Evolutionary conservation across 2,329 filamentous ascomycete species (phyloP).

Genomic region (Fusarium anguioides): DNA sequence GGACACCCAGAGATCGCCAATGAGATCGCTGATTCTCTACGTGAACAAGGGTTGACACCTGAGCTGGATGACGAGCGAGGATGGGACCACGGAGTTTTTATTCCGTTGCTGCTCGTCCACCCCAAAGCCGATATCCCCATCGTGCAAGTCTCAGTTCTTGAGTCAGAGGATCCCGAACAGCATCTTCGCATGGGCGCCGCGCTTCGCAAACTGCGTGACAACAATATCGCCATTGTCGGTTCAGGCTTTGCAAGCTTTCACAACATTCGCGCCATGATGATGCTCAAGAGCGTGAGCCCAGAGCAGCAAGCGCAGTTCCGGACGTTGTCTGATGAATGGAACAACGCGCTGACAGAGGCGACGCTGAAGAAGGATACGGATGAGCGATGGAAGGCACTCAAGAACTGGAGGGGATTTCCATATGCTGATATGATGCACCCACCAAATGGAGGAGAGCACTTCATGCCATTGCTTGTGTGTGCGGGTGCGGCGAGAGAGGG

Average conservation of each 20-base stretch:
- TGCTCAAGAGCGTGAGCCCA: conserved; percentile 43
- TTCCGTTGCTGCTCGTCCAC: conserved; percentile 66
- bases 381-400: conserved; percentile 55
- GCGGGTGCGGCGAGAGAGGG: conserved; percentile 61
- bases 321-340: conserved; percentile 56
- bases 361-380: conserved; percentile 48
- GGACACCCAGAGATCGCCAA: conserved; percentile 65
- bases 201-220: conserved; percentile 59
- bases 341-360: conserved; percentile 56
- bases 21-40: conserved; percentile 59
- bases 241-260: conserved; percentile 70
- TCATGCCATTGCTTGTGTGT: conserved; percentile 68
- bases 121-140: conserved; percentile 64
- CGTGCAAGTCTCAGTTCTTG: conserved; percentile 67
- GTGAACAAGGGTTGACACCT: conserved; percentile 57
- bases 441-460: conserved; percentile 65
- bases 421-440: conserved; percentile 66
- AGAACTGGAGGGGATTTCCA: conserved; percentile 60
- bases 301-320: conserved; percentile 42
- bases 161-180: conserved; percentile 59
- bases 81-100: conserved; percentile 72
- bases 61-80: conserved; percentile 54
- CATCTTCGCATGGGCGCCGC: conserved; percentile 66
- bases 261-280: conserved; percentile 62
- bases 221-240: conserved; percentile 69